Conservation (phyloP, 805 yeast species). For the Candida morakotiae region DNA sequence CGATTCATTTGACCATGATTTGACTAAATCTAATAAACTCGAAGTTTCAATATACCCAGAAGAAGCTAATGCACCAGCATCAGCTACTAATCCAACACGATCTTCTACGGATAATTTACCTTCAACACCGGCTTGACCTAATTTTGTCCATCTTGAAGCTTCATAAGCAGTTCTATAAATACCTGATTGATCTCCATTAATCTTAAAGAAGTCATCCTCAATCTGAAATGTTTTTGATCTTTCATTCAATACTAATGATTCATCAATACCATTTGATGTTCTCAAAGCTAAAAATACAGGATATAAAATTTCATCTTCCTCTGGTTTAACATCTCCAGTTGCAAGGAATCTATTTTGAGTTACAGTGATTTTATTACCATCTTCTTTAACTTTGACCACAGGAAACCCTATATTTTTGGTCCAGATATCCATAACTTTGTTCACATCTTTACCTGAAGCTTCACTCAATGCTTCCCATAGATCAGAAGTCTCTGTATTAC, state of each 20-base stretch:
- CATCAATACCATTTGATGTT: slow-evolving; percentile 57
- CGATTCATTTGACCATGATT: slow-evolving; percentile 55
- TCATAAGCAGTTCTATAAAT: slow-evolving; percentile 71
- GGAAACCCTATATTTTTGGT: slow-evolving; percentile 79
- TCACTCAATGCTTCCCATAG: slow-evolving; percentile 71
- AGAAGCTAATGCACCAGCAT: slow-evolving; percentile 65
- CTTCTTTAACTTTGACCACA: slow-evolving; percentile 60
- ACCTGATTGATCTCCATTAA: slow-evolving; percentile 73
- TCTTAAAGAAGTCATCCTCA: slow-evolving; percentile 54
- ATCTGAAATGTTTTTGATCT: slow-evolving; percentile 41
- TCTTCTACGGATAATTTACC: slow-evolving; percentile 68
- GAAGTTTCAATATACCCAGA: slow-evolving; percentile 67
- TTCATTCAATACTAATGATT: slow-evolving; percentile 48
- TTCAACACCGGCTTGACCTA: slow-evolving; percentile 57
- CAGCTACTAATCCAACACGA: slow-evolving; percentile 78
- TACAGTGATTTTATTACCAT: slow-evolving; percentile 45
- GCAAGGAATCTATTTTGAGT: slow-evolving; percentile 72
- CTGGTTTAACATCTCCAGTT: slow-evolving; percentile 73
- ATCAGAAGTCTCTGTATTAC: slow-evolving; percentile 73
- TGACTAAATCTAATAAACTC: slow-evolving; percentile 55
- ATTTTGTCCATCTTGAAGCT: slow-evolving; percentile 62
- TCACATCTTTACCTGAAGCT: slow-evolving; percentile 70
- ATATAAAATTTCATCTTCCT: slow-evolving; percentile 65
- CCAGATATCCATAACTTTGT: slow-evolving; percentile 74
- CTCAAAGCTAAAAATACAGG: slow-evolving; percentile 69